Conservation (phyloP, 768 basidiomycete genomes). For the Russula emetica region DNA sequence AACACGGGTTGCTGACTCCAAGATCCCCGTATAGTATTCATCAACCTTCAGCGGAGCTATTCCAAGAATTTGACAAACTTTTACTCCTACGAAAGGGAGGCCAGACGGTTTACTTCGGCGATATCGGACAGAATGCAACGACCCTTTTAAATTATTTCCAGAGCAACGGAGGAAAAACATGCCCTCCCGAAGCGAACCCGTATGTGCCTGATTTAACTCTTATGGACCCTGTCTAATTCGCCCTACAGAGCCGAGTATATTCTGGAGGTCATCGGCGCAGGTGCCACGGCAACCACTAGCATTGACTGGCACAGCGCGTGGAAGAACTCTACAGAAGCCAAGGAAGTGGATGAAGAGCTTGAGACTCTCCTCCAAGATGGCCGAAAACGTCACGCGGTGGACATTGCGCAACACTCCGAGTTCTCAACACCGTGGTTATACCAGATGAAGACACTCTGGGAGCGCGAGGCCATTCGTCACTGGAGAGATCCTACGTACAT, state of each 20-base stretch:
- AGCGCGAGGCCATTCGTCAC: slow-evolving; percentile 34
- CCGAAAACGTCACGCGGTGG: slow-evolving; percentile 30
- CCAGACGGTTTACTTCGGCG: slow-evolving; percentile 61
- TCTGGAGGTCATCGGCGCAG: slow-evolving; percentile 54
- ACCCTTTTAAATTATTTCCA: slow-evolving; percentile 77
- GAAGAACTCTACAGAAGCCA: slow-evolving; percentile 43
- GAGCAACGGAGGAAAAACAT: slow-evolving; percentile 57
- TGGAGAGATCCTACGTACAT: slow-evolving; percentile 44
- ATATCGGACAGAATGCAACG: slow-evolving; percentile 57
- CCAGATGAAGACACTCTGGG: slow-evolving; percentile 35
- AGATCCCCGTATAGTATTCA: slow-evolving; percentile 33
- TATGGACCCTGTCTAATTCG: not conserved
- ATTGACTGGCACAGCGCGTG: slow-evolving; percentile 51
- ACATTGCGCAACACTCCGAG: slow-evolving; percentile 31
- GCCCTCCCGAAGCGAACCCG: slow-evolving; percentile 67
- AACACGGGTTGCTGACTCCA: not conserved
- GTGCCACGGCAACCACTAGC: slow-evolving; percentile 42
- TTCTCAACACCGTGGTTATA: slow-evolving; percentile 41
- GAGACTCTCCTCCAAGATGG: slow-evolving; percentile 43
- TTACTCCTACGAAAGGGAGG: slow-evolving; percentile 77
- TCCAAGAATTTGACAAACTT: slow-evolving; percentile 77
- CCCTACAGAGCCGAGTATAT: slow-evolving; percentile 44
- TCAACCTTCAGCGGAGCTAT: slow-evolving; percentile 80
- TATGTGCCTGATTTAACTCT: slow-evolving; percentile 25
- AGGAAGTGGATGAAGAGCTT: slow-evolving; percentile 40